A percentile compares a stretch with the other conserved stretches of the same genome.
phyloP scores from a whole-genome alignment of 768 basidiomycete genomes.

The Tulasnella sp. region DNA sequence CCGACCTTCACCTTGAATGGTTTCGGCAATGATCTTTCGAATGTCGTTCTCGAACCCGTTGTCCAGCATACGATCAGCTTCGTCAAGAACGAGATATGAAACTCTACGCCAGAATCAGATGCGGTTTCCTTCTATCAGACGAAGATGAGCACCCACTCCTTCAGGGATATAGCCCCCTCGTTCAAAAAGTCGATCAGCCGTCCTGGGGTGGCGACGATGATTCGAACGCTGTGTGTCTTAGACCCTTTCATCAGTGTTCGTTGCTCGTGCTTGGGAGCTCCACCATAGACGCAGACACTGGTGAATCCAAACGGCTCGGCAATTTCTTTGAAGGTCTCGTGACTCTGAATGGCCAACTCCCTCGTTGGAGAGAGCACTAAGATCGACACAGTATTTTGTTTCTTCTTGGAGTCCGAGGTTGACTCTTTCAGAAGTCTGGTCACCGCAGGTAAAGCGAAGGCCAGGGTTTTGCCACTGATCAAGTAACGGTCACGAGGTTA shows the following conservation, averaged over 20 bases:
- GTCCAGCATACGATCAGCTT: slow-evolving; percentile 97
- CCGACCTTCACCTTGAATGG: slow-evolving; percentile 62
- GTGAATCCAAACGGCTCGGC: slow-evolving; percentile 71
- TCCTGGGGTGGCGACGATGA: slow-evolving; percentile 95
- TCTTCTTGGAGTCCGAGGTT: slow-evolving; percentile 28
- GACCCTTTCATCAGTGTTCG: slow-evolving; percentile 58
- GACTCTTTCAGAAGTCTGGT: slow-evolving; percentile 48
- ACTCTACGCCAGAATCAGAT: slow-evolving; percentile 50
- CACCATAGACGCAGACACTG: slow-evolving; percentile 89
- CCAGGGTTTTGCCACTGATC: slow-evolving; percentile 86
- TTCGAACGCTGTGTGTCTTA: slow-evolving; percentile 47
- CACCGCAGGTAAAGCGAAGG: slow-evolving; percentile 91
- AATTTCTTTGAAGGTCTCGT: slow-evolving; percentile 71
- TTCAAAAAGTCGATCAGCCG: slow-evolving; percentile 87
- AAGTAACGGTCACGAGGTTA: neutral
- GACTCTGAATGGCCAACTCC: slow-evolving; percentile 93
- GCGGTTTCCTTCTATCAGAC: slow-evolving; percentile 21
- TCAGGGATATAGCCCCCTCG: slow-evolving; percentile 79
- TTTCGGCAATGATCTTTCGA: slow-evolving; percentile 74
- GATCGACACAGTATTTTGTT: slow-evolving; percentile 39
- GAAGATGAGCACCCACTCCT: slow-evolving; percentile 49
- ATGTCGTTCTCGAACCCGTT: slow-evolving; percentile 99
- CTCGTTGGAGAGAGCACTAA: slow-evolving; percentile 92
- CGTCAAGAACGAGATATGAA: slow-evolving; percentile 88
- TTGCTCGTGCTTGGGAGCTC: slow-evolving; percentile 87